Evolutionary conservation across 2,329 filamentous ascomycete genomes (phyloP).

Genomic region (Epichloe elymi): DNA sequence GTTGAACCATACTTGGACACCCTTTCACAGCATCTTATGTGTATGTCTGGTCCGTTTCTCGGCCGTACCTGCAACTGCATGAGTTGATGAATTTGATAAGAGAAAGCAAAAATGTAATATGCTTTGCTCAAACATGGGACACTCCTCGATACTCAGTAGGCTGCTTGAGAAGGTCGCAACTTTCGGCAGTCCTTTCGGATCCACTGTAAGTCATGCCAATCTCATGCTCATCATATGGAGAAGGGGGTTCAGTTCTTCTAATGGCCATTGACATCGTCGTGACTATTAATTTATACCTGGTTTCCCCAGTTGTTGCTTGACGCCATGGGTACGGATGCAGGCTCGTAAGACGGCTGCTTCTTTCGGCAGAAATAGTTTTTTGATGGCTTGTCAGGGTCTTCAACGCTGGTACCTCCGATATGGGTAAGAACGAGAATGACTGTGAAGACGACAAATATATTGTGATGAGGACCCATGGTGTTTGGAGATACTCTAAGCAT

Average conservation of each 20-base stretch:
- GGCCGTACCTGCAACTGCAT: too few relatives aligned
- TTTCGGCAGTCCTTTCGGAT: background rate
- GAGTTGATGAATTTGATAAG: too few relatives aligned
- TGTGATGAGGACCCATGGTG: too few relatives aligned
- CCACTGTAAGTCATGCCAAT: background rate
- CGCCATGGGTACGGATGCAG: slow-evolving; percentile 4
- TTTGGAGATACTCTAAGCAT: too few relatives aligned
- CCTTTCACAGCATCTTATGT: too few relatives aligned
- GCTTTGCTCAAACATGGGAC: background rate
- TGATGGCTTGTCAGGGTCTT: slow-evolving; percentile 2
- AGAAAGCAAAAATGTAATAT: background rate
- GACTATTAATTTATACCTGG: background rate
- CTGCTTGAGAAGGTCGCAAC: slow-evolving; percentile 3
- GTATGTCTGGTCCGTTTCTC: too few relatives aligned
- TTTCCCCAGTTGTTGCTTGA: background rate
- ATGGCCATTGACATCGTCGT: background rate
- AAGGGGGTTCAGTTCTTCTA: background rate
- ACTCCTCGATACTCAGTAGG: slow-evolving; percentile 1
- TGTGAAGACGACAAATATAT: too few relatives aligned
- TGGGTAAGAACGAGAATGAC: too few relatives aligned
- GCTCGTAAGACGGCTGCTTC: slow-evolving; percentile 6
- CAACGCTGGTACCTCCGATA: too few relatives aligned
- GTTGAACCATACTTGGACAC: too few relatives aligned
- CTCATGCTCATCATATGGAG: background rate
- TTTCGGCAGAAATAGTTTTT: slow-evolving; percentile 6